Evolutionary conservation across 345 rosid species (phyloP).

Genomic region (Barbarea vulgaris): DNA sequence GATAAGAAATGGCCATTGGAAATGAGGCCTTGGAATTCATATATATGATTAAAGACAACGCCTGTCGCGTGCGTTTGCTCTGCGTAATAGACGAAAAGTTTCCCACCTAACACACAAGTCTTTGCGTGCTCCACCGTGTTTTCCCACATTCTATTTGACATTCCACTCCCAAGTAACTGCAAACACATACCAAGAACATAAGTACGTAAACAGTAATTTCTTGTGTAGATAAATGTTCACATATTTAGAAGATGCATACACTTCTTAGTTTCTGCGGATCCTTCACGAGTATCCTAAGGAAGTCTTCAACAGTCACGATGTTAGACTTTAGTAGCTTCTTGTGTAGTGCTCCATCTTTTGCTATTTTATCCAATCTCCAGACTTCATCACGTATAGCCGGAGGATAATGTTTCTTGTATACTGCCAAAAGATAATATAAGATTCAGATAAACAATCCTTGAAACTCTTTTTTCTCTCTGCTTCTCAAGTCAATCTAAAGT

Average conservation of each 20-base stretch:
- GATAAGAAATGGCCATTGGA: constrained; percentile 66
- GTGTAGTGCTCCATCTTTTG: constrained; percentile 90
- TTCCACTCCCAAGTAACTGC: constrained; percentile 91
- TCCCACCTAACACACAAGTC: constrained; percentile 79
- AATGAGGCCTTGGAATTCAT: constrained; percentile 75
- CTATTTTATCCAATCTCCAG: constrained; percentile 93
- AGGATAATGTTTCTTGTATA: constrained; percentile 91
- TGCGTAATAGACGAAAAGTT: constrained; percentile 69
- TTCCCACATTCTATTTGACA: constrained; percentile 97
- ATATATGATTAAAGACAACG: constrained; percentile 78
- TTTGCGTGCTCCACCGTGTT: constrained; percentile 90
- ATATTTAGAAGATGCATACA: constrained; percentile 44
- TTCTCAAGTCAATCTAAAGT: constrained; percentile 12
- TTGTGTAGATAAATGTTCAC: constrained; percentile 2
- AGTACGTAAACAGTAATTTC: constrained; percentile 5
- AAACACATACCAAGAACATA: constrained; percentile 11
- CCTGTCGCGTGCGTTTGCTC: constrained; percentile 54
- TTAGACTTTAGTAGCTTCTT: constrained; percentile 62
- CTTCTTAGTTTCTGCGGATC: constrained; percentile 72
- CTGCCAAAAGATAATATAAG: constrained; percentile 43
- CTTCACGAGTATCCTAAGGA: constrained; percentile 66
- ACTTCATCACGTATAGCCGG: constrained; percentile 89
- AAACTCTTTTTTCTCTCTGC: not conserved
- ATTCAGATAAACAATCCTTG: not conserved
- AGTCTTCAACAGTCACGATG: constrained; percentile 76